Conservation (phyloP, 805 yeast species). For the Suhomyces tanzawaensis region DNA sequence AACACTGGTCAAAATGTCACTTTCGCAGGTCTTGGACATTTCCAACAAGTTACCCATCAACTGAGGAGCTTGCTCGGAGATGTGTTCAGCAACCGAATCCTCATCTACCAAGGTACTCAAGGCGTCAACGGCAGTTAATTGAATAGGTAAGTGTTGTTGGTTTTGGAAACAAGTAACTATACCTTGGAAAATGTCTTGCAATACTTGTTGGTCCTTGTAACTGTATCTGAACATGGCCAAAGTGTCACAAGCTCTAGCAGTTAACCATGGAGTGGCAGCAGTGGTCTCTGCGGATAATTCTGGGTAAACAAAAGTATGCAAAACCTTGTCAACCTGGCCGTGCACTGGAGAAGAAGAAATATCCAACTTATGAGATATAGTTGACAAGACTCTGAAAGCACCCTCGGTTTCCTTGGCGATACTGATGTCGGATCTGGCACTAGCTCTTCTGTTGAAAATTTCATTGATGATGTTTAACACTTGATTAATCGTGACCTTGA, state of each 20-base stretch:
- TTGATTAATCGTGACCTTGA: constrained; percentile 36
- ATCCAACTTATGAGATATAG: constrained; percentile 38
- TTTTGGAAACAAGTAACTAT: constrained; percentile 39
- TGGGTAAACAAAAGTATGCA: constrained; percentile 39
- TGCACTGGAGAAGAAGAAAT: constrained; percentile 34
- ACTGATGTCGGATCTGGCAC: constrained; percentile 24
- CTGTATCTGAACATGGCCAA: constrained; percentile 38
- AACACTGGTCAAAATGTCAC: constrained; percentile 42
- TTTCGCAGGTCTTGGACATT: constrained; percentile 43
- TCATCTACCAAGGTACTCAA: constrained; percentile 48
- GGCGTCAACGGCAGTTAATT: constrained; percentile 53
- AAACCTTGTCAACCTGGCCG: constrained; percentile 39
- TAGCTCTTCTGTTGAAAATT: constrained; percentile 32
- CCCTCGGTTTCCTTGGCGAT: constrained; percentile 41
- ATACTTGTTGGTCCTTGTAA: constrained; percentile 32
- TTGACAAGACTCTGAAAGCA: constrained; percentile 41
- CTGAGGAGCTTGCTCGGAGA: constrained; percentile 44
- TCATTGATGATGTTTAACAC: constrained; percentile 33
- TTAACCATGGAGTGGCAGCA: constrained; percentile 36
- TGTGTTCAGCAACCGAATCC: constrained; percentile 40
- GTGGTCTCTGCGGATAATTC: constrained; percentile 33
- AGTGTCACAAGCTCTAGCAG: constrained; percentile 48
- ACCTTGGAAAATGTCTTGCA: constrained; percentile 41
- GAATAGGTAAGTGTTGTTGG: constrained; percentile 47
- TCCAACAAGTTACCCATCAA: constrained; percentile 43